Base-by-base conservation (phyloP, 768 basidiomycete species). In the Trametopsis cervina region DNA sequence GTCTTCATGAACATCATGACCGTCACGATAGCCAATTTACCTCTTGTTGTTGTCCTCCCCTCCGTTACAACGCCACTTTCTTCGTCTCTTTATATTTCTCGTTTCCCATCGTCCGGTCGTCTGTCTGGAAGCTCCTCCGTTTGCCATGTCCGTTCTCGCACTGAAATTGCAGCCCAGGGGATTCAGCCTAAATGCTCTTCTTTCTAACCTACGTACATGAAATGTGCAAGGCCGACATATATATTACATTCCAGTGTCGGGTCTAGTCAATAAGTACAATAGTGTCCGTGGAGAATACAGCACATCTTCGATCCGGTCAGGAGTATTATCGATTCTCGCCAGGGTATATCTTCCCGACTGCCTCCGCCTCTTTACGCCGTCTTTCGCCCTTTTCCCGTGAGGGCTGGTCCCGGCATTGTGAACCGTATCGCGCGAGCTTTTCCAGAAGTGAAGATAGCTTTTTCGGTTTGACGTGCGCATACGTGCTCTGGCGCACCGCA, bases 301-400 rank as follows among this genome's bases (percentile, higher is more conserved):
- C 17, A 37, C 41, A 26, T 36, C 35, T 39, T 41, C 39, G 41
- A 52, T 35, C 29, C 15, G 29, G 29, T 33, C 29, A 33, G 29
- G 15, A 33, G 42, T 42, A 40, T 44, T 36, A 54, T 22, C 78
- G 74, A 47, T 70, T 77, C 67, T 84, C 81, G 18, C 81, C 83
- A 40, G 83, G 84, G 63, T 80, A 85, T 44, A 89, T 62, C 54
- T 85, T 72, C 18, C 86, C 83, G 40, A 92, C 77, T 17, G 77
- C 75, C 46, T 90, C 88, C 22, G 85, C 85, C 63, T 91, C 87
- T 59, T 77, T 88, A 56, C 81, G 73, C 46, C 89, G 74, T 59
- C 69, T 80, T 59, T 89, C 86, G 2, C 78, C 88, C 42, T 73
- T 66, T 54, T 91, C 86, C 48, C 81, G 72, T 12, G 78, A 72